These are phyloP conservation scores for Sonneratia caseolaris DNA, from an alignment of 345 rosid genomes.

Conservation along the genomic window DNA sequence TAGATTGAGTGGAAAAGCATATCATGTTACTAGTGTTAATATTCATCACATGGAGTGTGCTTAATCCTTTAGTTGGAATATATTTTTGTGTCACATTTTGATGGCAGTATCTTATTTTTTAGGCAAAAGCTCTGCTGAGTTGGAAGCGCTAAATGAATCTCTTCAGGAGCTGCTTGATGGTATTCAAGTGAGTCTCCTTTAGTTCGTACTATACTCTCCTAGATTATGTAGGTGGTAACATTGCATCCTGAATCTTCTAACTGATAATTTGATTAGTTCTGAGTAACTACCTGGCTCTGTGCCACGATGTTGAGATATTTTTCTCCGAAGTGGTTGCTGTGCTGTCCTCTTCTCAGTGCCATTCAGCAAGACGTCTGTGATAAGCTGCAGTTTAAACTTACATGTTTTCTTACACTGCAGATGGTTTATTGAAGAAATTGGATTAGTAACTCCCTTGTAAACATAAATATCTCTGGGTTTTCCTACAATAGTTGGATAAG, in stretches of 20 bases:
- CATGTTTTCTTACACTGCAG: background rate
- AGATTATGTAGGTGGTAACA: background rate
- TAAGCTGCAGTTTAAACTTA: background rate
- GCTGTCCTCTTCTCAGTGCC: background rate
- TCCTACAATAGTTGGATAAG: background rate
- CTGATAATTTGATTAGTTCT: background rate
- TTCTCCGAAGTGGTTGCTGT: background rate
- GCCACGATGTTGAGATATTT: background rate
- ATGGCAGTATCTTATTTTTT: conserved; percentile 4
- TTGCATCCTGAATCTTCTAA: background rate
- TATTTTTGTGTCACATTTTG: background rate
- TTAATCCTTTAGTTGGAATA: background rate
- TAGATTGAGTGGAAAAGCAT: background rate
- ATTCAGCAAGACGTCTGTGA: background rate
- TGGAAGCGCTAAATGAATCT: conserved; percentile 73
- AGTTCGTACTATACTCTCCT: no score
- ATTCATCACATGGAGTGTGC: background rate
- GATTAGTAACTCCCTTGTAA: background rate
- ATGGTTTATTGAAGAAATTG: background rate
- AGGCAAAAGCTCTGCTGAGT: conserved; percentile 75
- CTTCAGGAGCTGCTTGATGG: conserved; percentile 97
- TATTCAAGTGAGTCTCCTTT: conserved; percentile 52
- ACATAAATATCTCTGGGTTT: background rate
- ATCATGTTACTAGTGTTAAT: background rate
- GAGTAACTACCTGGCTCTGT: background rate